Conservation (phyloP, 2,329 filamentous ascomycete species). For the Sarocladium strictum region DNA sequence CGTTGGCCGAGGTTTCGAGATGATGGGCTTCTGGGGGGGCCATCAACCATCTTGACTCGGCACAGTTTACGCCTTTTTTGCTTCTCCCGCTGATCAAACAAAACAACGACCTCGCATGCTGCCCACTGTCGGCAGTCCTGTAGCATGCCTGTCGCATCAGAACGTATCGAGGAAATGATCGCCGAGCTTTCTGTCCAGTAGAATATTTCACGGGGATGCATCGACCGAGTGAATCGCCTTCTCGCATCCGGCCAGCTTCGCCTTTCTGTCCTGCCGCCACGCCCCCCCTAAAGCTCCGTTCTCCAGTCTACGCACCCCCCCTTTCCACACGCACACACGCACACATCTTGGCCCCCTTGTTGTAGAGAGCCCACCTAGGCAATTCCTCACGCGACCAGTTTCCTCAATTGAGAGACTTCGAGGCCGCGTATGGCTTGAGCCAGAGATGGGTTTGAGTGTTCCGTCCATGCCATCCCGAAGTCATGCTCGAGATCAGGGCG, state of each 20-base stretch:
- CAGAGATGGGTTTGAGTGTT: background rate
- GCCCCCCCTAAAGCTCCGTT: background rate
- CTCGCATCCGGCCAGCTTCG: background rate
- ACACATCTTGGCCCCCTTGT: background rate
- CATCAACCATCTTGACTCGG: too few relatives aligned
- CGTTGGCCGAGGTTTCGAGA: background rate
- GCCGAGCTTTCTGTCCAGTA: background rate
- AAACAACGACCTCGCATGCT: background rate
- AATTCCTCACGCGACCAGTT: constrained; percentile 7
- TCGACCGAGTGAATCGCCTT: background rate
- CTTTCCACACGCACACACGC: background rate
- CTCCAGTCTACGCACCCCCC: background rate
- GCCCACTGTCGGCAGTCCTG: background rate
- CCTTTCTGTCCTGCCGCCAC: background rate
- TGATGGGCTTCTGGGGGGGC: too few relatives aligned
- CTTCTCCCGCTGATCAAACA: background rate
- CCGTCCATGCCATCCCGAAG: background rate
- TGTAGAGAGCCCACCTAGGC: background rate
- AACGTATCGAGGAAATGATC: background rate
- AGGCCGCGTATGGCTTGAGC: background rate
- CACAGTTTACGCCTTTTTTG: too few relatives aligned
- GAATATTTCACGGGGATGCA: background rate
- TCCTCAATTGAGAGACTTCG: background rate
- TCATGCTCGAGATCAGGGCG: background rate
- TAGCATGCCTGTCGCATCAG: background rate